Base-by-base conservation (phyloP, 2,329 filamentous ascomycete genomes). In the Aspergillus japonicus region DNA sequence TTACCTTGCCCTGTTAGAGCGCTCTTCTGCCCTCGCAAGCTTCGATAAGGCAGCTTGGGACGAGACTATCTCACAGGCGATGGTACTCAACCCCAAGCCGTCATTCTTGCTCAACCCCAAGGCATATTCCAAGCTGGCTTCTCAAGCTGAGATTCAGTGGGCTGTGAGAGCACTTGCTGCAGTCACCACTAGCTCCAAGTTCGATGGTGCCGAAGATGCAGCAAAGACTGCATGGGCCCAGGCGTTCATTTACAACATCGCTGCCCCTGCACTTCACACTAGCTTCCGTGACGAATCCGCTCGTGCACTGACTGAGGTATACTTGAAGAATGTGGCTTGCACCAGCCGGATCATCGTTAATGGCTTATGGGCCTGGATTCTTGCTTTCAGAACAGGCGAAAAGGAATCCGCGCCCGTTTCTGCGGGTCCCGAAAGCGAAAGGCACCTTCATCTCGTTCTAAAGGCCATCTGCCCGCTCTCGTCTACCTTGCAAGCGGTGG, bases 21-120 rank as follows among this genome's bases (percentile, higher is more conserved):
- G 82, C 2, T 82, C 82, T 64, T 81, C 89, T 31, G 72, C 80
- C 11, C 69, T 86, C 12, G 77, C 85, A 57, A 80, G 80, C 24
- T 80, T 82, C 42, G 79, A 86, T 14, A 85, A 87, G 42, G 62
- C 74, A 14, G 63, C 65, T 14, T 76, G 71, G 66, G 77, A 84
- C 47, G 70, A 82, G 3, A 73, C 92, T 26, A 74, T 83, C 24
- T 84, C 87, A 53, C 87, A 91, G 67, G 86, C 86, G 11, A 81
- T 96, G 61, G 82, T 83, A 2, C 75, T 87, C 42, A 87, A 88
- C n/a, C 87, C 91, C 0, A 96, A 96, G 73, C 88, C 90, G 14
- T 96, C 94, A 0, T 95, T 96, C 73, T 80, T 98, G 21, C 82
- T 98, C 5, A 96, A 91, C 69, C 84, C 89, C 35, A 89, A 90